Conservation (phyloP, 2,329 filamentous ascomycete species). For the Grosmannia clavigera region DNA sequence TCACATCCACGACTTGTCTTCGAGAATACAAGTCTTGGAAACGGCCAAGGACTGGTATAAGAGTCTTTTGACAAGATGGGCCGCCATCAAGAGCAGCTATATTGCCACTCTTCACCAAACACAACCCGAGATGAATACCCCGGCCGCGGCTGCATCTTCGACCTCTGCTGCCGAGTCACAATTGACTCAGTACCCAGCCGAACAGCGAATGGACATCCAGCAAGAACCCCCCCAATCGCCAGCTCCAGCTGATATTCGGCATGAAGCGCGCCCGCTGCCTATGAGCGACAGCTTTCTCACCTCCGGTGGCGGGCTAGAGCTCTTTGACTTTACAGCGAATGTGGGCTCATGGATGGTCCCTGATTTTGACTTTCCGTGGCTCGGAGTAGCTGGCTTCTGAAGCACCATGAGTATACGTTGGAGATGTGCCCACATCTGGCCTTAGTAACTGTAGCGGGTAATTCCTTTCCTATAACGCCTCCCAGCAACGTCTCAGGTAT, state of each 20-base stretch:
- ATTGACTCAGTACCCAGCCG: background rate
- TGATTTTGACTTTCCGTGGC: background rate
- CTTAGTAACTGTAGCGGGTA: background rate
- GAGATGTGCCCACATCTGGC: background rate
- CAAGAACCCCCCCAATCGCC: background rate
- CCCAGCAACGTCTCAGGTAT: no score
- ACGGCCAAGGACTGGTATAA: background rate
- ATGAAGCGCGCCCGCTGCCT: background rate
- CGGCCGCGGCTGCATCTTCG: background rate
- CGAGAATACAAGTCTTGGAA: background rate
- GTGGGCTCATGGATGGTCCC: conserved; percentile 1
- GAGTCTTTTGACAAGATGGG: background rate
- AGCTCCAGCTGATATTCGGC: background rate
- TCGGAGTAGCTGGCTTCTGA: background rate
- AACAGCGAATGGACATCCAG: background rate
- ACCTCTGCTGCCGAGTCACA: background rate
- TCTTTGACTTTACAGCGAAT: background rate
- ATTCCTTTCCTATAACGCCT: no score
- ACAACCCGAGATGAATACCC: background rate
- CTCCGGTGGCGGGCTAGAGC: background rate
- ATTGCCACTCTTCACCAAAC: background rate
- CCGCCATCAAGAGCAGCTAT: background rate
- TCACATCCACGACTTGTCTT: background rate
- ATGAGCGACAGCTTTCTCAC: background rate
- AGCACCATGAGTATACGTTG: background rate